phyloP scores from a whole-genome alignment of 2,329 filamentous ascomycete genomes.

The Septoria petroselini region DNA sequence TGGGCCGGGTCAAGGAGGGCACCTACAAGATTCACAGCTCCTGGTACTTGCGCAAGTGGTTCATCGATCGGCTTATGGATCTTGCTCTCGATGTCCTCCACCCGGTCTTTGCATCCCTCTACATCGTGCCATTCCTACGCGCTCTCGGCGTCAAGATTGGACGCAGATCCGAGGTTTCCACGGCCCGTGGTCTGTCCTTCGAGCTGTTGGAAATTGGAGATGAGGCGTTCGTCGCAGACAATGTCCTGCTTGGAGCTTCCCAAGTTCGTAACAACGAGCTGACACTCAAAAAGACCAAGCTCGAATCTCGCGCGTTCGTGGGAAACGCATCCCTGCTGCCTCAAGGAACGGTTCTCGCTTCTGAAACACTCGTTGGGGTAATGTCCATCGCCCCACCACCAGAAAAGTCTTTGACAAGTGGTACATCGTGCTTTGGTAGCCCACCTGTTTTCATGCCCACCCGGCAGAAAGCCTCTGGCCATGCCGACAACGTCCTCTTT shows the following conservation, averaged over 20 bases:
- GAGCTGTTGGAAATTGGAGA: constrained; percentile 29
- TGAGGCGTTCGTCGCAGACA: constrained; percentile 28
- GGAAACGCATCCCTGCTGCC: constrained; percentile 28
- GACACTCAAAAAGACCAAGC: constrained; percentile 28
- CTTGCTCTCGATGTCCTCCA: constrained; percentile 28
- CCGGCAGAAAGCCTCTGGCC: constrained; percentile 27
- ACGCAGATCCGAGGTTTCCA: constrained; percentile 28
- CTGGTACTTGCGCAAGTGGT: constrained; percentile 29
- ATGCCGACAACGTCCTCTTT: constrained; percentile 28
- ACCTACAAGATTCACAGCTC: constrained; percentile 26
- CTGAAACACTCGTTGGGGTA: constrained; percentile 28
- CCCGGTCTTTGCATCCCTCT: constrained; percentile 29
- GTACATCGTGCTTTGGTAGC: constrained; percentile 28
- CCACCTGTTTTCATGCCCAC: constrained; percentile 30
- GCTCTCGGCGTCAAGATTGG: constrained; percentile 29
- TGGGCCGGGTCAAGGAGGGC: constrained; percentile 24
- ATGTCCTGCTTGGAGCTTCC: constrained; percentile 25
- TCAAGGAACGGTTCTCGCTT: constrained; percentile 27
- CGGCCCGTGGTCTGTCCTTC: constrained; percentile 26
- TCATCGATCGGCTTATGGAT: constrained; percentile 28
- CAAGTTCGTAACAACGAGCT: constrained; percentile 25
- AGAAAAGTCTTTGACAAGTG: constrained; percentile 19
- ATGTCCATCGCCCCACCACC: constrained; percentile 26
- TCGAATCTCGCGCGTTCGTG: constrained; percentile 26
- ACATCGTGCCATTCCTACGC: constrained; percentile 29